Base-by-base conservation (phyloP, 108 stramenopile species). In the Skeletonema marinoi region DNA sequence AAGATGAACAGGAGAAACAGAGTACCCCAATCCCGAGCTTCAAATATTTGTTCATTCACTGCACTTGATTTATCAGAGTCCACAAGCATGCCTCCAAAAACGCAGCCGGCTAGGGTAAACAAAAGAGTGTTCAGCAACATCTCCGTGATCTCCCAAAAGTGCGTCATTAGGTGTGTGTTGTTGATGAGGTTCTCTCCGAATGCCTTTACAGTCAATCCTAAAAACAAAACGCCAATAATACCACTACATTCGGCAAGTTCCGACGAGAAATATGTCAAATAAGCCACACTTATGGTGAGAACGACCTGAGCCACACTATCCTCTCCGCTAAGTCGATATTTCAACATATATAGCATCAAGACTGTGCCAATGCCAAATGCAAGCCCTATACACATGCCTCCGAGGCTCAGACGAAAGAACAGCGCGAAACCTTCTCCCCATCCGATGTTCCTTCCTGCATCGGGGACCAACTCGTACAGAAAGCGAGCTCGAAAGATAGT, bases 51-150 rank as follows among this genome's bases (percentile, higher is more conserved):
- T n/a, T 46, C 44, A 16, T 46, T 46, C 16, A 4, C 44, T n/a
- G 11, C 44, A n/a, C 3, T 16, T 80, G 83, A 0, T 82, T 83
- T 30, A 86, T 60, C 70, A 86, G 58, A 16, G 36, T 64, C 63
- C 0, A 19, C 63, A 13, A 64, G n/a, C 48, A 64, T 54, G 2
- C 21, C n/a, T 17, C 63, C 63, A 58, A 58, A 64, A 10, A 64
- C 44, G n/a, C 48, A 8, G 63, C 63, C 65, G 21, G 68, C 94
- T 11, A 99, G 73, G 10, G 94, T 80, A 76, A 99, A 99, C 21
- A 99, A 84, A 11, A 98, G 46, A 9, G 98, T 98, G 73, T 97
- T 98, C 42, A 96, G 81, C 31, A 96, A 65, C 68, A 94, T 92
- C 73, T 94, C 96, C 33, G 90, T 46, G 5, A 98, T 32, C 0